Percentiles rank a stretch among this genome's conserved stretches.
These are phyloP conservation scores for Epichloe coenophiala DNA, from an alignment of 2,329 filamentous ascomycete species.

Conservation along the genomic window DNA sequence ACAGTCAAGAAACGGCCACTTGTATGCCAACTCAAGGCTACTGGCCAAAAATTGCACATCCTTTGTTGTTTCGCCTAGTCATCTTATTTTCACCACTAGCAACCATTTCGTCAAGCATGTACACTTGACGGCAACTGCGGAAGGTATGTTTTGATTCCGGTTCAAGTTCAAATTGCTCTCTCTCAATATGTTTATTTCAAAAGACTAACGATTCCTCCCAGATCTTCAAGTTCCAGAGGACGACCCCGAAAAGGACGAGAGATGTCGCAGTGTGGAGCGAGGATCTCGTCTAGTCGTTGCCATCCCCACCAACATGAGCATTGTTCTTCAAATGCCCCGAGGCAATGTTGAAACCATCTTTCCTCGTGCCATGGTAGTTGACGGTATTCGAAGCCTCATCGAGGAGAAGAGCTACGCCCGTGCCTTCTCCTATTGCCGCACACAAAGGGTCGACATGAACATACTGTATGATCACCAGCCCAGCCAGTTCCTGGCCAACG, in stretches of 20 bases:
- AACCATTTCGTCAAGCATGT: slow-evolving; percentile 92
- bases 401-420: slow-evolving; percentile 67
- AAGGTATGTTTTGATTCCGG: slow-evolving; percentile 37
- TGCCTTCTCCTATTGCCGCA: slow-evolving; percentile 79
- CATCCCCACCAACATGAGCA: slow-evolving; percentile 73
- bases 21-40: slow-evolving; percentile 64
- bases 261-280: slow-evolving; percentile 83
- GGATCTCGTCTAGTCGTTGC: slow-evolving; percentile 78
- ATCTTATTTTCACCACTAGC: slow-evolving; percentile 84
- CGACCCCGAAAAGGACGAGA: slow-evolving; percentile 81
- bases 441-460: slow-evolving; percentile 94
- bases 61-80: slow-evolving; percentile 65
- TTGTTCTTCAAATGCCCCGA: slow-evolving; percentile 88
- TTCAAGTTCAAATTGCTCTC: not conserved
- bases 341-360: slow-evolving; percentile 94
- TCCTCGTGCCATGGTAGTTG: slow-evolving; percentile 81
- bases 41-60: slow-evolving; percentile 85
- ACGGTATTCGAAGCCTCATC: slow-evolving; percentile 72
- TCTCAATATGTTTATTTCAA: not conserved
- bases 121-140: slow-evolving; percentile 50
- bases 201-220: slow-evolving; percentile 18
- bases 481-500: slow-evolving; percentile 64
- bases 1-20: slow-evolving; percentile 59
- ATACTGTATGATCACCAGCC: slow-evolving; percentile 91
- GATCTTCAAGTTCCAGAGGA: slow-evolving; percentile 74